Percentiles rank a stretch among this genome's conserved stretches.
phyloP scores from a whole-genome alignment of 345 rosid species.

The Syzygium aromaticum region DNA sequence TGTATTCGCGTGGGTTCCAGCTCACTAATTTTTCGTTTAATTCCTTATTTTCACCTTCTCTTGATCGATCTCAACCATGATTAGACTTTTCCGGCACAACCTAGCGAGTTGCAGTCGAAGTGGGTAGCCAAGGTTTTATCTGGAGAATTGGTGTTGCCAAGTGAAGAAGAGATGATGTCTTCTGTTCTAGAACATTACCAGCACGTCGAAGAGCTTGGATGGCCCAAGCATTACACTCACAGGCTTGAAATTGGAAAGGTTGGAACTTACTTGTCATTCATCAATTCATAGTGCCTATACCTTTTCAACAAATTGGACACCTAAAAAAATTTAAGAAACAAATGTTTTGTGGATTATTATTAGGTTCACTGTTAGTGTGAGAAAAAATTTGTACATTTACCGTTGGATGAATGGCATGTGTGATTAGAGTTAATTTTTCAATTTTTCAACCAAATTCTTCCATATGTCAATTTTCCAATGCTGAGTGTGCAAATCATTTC shows the following conservation, averaged over 20 bases:
- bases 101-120: slow-evolving; percentile 10
- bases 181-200: slow-evolving; percentile 1
- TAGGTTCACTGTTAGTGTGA: background rate
- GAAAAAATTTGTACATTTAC: background rate
- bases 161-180: slow-evolving; percentile 5
- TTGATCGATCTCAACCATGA: background rate
- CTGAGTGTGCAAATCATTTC: background rate
- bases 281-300: background rate
- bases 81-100: background rate
- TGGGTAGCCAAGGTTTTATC: slow-evolving; percentile 19
- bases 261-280: background rate
- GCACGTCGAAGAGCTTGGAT: background rate
- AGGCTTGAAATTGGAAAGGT: background rate
- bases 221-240: slow-evolving; percentile 10
- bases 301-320: background rate
- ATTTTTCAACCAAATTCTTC: background rate
- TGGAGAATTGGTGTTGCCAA: slow-evolving; percentile 5
- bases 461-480: background rate
- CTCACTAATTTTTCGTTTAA: background rate
- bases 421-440: background rate
- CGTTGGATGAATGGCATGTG: background rate
- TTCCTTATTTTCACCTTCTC: background rate
- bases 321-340: background rate
- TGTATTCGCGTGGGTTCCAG: background rate
- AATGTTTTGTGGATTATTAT: background rate